phyloP scores from a whole-genome alignment of 2,329 filamentous ascomycete genomes.

The Sphaceloma murrayae region DNA sequence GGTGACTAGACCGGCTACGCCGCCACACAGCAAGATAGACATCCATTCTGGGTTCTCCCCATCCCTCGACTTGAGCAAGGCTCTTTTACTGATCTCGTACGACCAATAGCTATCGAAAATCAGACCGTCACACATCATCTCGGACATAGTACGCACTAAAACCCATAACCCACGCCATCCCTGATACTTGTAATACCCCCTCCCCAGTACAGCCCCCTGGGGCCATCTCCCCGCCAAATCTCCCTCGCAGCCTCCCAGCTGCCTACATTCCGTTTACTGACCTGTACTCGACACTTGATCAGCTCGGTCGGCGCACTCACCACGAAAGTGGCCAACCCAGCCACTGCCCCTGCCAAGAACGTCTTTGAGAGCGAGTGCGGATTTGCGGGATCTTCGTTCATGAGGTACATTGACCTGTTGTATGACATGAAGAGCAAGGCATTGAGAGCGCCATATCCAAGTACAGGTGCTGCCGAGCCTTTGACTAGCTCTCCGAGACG shows the following conservation, averaged over 20 bases:
- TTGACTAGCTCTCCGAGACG: slow-evolving; percentile 25
- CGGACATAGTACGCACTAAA: slow-evolving; percentile 52
- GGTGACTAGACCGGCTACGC: slow-evolving; percentile 74
- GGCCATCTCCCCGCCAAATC: slow-evolving; percentile 32
- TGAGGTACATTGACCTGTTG: slow-evolving; percentile 63
- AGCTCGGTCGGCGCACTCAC: slow-evolving; percentile 84
- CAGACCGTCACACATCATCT: slow-evolving; percentile 6
- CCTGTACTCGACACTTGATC: slow-evolving; percentile 79
- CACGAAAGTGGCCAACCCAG: slow-evolving; percentile 75
- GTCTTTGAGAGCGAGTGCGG: slow-evolving; percentile 39
- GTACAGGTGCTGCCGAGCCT: slow-evolving; percentile 74
- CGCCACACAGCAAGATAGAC: slow-evolving; percentile 61
- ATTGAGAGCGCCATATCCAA: slow-evolving; percentile 86
- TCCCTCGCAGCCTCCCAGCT: slow-evolving; percentile 26
- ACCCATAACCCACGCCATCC: slow-evolving; percentile 89
- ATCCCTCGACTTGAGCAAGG: slow-evolving; percentile 33
- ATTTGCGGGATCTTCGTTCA: slow-evolving; percentile 31
- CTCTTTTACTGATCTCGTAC: slow-evolving; percentile 65
- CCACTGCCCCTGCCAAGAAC: slow-evolving; percentile 70
- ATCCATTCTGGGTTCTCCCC: slow-evolving; percentile 19
- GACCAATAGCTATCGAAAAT: slow-evolving; percentile 60
- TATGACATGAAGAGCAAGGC: slow-evolving; percentile 84
- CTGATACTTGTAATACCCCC: slow-evolving; percentile 71
- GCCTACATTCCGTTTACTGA: slow-evolving; percentile 35
- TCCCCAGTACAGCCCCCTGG: slow-evolving; percentile 69